Conservation (phyloP, 305 asterid genomes). For the Fraxinus velutina region DNA sequence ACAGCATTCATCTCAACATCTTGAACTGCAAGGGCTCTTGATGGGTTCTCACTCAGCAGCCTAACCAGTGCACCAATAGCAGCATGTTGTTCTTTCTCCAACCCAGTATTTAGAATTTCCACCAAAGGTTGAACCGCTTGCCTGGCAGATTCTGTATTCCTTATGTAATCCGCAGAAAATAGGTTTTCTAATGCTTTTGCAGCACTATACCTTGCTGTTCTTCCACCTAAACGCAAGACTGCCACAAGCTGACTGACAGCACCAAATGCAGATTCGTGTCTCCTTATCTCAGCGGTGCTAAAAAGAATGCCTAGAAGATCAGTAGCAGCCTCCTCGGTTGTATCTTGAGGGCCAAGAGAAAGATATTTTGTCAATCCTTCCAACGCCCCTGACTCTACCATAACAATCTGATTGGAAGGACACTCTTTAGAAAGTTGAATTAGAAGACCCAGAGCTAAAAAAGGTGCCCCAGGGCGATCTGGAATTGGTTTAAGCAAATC, state of each 20-base stretch:
- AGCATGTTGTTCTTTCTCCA: slow-evolving; percentile 99
- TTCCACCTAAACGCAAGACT: slow-evolving; percentile 96
- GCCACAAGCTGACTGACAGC: slow-evolving; percentile 97
- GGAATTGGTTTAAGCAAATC: slow-evolving; percentile 98
- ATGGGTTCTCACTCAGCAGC: slow-evolving; percentile 86
- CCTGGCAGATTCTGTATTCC: slow-evolving; percentile 92
- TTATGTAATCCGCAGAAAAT: slow-evolving; percentile 94
- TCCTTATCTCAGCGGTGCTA: slow-evolving; percentile 90
- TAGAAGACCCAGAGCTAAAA: slow-evolving; percentile 82
- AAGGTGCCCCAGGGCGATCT: slow-evolving; percentile 98
- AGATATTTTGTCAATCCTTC: slow-evolving; percentile 95
- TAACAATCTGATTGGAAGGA: slow-evolving; percentile 75
- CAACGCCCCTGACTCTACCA: slow-evolving; percentile 97
- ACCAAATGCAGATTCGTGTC: slow-evolving; percentile 94
- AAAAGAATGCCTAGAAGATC: slow-evolving; percentile 89
- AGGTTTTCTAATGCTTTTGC: slow-evolving; percentile 95
- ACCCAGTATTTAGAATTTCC: slow-evolving; percentile 81
- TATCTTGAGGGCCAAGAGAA: slow-evolving; percentile 94
- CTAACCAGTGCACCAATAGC: slow-evolving; percentile 93
- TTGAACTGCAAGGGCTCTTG: slow-evolving; percentile 88
- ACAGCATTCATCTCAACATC: slow-evolving; percentile 98
- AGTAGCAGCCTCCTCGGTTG: slow-evolving; percentile 98
- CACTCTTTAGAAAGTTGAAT: slow-evolving; percentile 87
- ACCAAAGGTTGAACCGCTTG: slow-evolving; percentile 98
- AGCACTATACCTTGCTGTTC: slow-evolving; percentile 97